Conservation (phyloP, 768 basidiomycete species). For the Lactarius pseudohatsudake region DNA sequence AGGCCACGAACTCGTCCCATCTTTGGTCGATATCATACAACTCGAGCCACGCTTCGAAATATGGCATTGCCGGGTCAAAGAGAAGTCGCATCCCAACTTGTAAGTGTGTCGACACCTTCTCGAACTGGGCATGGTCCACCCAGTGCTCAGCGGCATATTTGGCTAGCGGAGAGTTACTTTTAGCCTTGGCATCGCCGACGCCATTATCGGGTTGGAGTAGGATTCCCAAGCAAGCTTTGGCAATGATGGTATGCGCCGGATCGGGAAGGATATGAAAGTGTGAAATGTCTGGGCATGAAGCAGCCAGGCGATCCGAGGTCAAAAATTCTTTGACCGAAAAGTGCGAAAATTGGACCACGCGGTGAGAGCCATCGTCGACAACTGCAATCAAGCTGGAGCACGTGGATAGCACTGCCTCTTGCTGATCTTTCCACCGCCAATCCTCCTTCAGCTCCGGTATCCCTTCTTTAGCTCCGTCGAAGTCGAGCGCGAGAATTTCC, state of each 20-base stretch:
- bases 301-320: not conserved
- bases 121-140: not conserved
- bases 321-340: not conserved
- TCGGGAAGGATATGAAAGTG: not conserved
- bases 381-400: not conserved
- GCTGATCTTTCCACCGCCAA: not conserved
- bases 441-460: not conserved
- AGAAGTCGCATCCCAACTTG: not conserved
- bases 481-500: not conserved
- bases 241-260: not conserved
- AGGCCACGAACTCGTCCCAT: not conserved
- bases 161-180: not conserved
- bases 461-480: not conserved
- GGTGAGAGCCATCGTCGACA: not conserved
- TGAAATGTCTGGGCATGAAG: not conserved
- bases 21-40: not conserved
- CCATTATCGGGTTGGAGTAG: not conserved
- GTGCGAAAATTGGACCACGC: slow-evolving; percentile 1
- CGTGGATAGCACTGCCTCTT: not conserved
- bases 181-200: not conserved
- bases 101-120: not conserved
- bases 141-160: not conserved
- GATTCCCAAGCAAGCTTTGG: not conserved
- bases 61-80: not conserved
- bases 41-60: not conserved